Percentiles rank a stretch among this genome's conserved stretches.
Evolutionary conservation across 495 filamentous ascomycete genomes (phyloP).

Genomic region (Hyaloscypha hepaticicola): DNA sequence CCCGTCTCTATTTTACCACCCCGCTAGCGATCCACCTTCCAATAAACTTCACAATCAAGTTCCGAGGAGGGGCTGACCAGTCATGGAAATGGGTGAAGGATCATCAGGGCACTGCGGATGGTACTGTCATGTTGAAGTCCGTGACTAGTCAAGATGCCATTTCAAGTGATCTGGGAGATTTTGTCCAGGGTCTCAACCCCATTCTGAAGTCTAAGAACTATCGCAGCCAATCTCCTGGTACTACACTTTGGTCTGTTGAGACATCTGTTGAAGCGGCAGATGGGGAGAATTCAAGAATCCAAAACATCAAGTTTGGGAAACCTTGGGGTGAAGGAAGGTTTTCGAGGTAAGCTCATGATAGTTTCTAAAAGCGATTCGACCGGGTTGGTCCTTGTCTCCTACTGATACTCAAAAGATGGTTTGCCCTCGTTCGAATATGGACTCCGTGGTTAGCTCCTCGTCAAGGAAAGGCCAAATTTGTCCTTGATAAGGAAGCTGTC

Average conservation of each 20-base stretch:
- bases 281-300: slow-evolving; percentile 54
- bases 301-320: slow-evolving; percentile 58
- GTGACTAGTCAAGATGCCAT: slow-evolving; percentile 22
- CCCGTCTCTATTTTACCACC: slow-evolving; percentile 46
- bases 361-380: neutral
- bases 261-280: slow-evolving; percentile 52
- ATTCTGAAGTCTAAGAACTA: slow-evolving; percentile 55
- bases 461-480: slow-evolving; percentile 69
- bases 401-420: slow-evolving; percentile 55
- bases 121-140: slow-evolving; percentile 55
- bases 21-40: slow-evolving; percentile 42
- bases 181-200: slow-evolving; percentile 59
- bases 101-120: slow-evolving; percentile 57
- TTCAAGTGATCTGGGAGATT: slow-evolving; percentile 51
- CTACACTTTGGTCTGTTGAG: slow-evolving; percentile 68
- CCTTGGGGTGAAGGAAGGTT: slow-evolving; percentile 51
- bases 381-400: neutral
- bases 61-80: slow-evolving; percentile 51
- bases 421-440: slow-evolving; percentile 77
- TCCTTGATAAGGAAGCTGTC: slow-evolving; percentile 72
- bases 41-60: slow-evolving; percentile 74
- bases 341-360: slow-evolving; percentile 32
- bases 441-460: slow-evolving; percentile 84
- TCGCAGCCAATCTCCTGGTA: slow-evolving; percentile 66
- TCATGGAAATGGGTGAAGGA: slow-evolving; percentile 78